Evolutionary conservation across 1,284 basidiomycete genomes (phyloP).

Genomic region (Takashimella koratensis): DNA sequence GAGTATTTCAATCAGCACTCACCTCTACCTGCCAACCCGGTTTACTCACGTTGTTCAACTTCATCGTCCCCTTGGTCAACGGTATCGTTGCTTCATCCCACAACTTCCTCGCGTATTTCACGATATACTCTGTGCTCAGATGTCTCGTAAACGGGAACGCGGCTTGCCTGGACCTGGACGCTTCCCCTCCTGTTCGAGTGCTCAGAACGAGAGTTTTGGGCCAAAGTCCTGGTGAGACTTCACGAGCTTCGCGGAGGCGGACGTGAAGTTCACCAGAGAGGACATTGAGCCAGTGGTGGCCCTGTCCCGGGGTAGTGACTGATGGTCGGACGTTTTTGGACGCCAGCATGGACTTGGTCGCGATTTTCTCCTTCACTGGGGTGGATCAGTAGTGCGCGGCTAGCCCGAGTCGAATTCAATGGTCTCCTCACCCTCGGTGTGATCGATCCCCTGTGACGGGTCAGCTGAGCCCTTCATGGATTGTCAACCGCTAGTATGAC

Average conservation of each 20-base stretch:
- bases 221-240: slow-evolving; percentile 72
- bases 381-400: not conserved
- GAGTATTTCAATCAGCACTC: not conserved
- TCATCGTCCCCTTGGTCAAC: slow-evolving; percentile 52
- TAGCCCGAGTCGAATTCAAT: slow-evolving; percentile 15
- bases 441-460: slow-evolving; percentile 74
- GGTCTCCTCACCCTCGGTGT: slow-evolving; percentile 89
- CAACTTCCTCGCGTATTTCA: slow-evolving; percentile 71
- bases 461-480: slow-evolving; percentile 2
- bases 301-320: slow-evolving; percentile 68
- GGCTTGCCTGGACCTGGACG: slow-evolving; percentile 69
- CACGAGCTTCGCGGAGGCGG: slow-evolving; percentile 76
- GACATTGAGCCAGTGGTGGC: slow-evolving; percentile 84
- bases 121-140: slow-evolving; percentile 71
- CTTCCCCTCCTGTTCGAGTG: slow-evolving; percentile 63
- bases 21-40: no score
- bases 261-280: slow-evolving; percentile 84
- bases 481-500: no score
- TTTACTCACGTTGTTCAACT: slow-evolving; percentile 59
- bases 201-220: slow-evolving; percentile 84
- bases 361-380: slow-evolving; percentile 80
- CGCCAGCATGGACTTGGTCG: slow-evolving; percentile 86
- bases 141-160: slow-evolving; percentile 74
- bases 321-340: slow-evolving; percentile 82
- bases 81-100: slow-evolving; percentile 77